phyloP scores from a whole-genome alignment of 2,329 filamentous ascomycete species.

The Aspergillus phoenicis region DNA sequence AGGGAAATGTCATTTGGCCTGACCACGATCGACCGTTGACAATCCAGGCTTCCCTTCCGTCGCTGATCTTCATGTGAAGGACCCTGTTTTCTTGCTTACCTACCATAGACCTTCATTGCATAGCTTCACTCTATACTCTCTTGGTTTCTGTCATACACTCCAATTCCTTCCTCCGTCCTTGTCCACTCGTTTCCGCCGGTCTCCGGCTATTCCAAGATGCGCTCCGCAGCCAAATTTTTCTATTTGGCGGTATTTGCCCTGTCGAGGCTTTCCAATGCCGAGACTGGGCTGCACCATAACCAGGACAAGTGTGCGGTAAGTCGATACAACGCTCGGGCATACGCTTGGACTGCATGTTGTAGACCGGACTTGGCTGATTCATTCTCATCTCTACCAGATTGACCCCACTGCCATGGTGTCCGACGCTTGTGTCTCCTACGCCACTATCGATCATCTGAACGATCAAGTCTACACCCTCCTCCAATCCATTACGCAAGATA shows the following conservation, averaged over 20 bases:
- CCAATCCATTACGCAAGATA: conserved; percentile 77
- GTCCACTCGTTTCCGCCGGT: not conserved
- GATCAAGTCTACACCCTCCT: conserved; percentile 72
- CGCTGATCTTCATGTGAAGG: conserved; percentile 20
- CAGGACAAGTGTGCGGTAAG: conserved; percentile 60
- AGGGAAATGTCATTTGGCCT: conserved; percentile 4
- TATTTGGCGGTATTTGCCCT: conserved; percentile 65
- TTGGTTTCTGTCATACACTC: not conserved
- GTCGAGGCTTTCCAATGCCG: conserved; percentile 53
- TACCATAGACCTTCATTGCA: not conserved
- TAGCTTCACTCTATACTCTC: not conserved
- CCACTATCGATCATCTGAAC: conserved; percentile 84
- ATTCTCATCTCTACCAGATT: conserved; percentile 59
- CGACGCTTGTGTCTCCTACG: conserved; percentile 93
- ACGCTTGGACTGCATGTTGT: not conserved
- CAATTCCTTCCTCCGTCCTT: not conserved
- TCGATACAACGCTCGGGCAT: conserved; percentile 16
- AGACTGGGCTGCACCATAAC: conserved; percentile 34
- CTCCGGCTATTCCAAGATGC: conserved; percentile 46
- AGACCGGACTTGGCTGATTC: conserved; percentile 12
- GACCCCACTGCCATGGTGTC: conserved; percentile 86
- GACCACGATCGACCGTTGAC: conserved; percentile 4
- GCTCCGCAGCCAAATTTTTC: conserved; percentile 57
- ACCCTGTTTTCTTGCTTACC: not conserved
- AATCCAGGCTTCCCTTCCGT: conserved; percentile 7